Evolutionary conservation across 2,329 filamentous ascomycete species (phyloP).

Genomic region (Endothia cerciana): DNA sequence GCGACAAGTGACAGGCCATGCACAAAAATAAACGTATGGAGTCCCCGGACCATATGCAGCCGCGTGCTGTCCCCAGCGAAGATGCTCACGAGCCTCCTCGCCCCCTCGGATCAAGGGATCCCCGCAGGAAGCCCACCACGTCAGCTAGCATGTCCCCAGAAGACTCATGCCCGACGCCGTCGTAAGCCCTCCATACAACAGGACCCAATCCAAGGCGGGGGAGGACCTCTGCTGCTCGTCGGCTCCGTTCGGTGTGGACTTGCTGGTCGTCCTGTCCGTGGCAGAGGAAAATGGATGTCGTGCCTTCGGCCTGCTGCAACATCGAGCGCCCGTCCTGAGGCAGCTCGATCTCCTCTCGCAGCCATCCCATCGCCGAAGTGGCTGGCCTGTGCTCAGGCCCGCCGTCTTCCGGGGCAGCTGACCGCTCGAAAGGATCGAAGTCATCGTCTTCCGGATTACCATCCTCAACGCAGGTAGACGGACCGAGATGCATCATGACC

Average conservation of each 20-base stretch:
- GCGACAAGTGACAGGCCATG: not conserved
- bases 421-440: slow-evolving; percentile 29
- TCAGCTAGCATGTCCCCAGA: slow-evolving; percentile 45
- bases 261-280: slow-evolving; percentile 49
- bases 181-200: slow-evolving; percentile 44
- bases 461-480: not conserved
- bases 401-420: slow-evolving; percentile 22
- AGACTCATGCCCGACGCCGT: slow-evolving; percentile 50
- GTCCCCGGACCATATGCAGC: not conserved
- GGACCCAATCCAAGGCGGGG: slow-evolving; percentile 38
- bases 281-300: slow-evolving; percentile 49
- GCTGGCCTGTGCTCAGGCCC: not conserved
- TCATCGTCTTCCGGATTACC: slow-evolving; percentile 12
- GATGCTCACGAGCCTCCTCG: not conserved
- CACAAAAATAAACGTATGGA: not conserved
- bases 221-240: slow-evolving; percentile 41
- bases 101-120: not conserved
- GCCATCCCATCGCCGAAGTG: slow-evolving; percentile 24
- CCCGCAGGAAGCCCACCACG: slow-evolving; percentile 40
- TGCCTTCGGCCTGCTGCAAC: slow-evolving; percentile 13
- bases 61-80: not conserved
- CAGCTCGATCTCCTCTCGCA: slow-evolving; percentile 33
- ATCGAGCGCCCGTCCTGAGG: not conserved
- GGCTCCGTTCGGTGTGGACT: slow-evolving; percentile 43
- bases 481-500: slow-evolving; percentile 34